These are phyloP conservation scores for Achaetomiella virescens DNA, from an alignment of 495 filamentous ascomycete genomes.

Conservation along the genomic window DNA sequence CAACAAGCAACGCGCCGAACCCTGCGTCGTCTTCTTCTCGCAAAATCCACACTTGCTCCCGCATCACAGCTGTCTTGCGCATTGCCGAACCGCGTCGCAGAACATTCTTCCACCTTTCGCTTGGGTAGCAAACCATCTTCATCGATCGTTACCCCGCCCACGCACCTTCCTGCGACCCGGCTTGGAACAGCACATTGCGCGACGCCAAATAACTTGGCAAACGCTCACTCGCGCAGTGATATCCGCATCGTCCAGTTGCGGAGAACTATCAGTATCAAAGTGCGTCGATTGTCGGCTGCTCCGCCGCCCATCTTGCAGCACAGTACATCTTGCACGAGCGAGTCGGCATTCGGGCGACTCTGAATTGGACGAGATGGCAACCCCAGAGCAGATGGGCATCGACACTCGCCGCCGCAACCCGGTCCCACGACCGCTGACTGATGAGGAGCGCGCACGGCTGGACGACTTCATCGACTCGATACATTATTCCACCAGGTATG, in stretches of 20 bases:
- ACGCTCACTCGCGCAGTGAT: background rate
- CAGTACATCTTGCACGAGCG: no score
- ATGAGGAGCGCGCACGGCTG: slow-evolving; percentile 70
- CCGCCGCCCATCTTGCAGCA: no score
- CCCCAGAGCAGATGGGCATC: slow-evolving; percentile 51
- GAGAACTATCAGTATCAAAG: no score
- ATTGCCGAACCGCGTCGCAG: background rate
- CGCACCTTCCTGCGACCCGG: background rate
- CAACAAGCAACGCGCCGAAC: slow-evolving; percentile 1
- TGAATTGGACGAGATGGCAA: slow-evolving; percentile 15
- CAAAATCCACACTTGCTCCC: background rate
- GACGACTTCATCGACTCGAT: slow-evolving; percentile 90
- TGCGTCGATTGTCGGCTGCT: no score
- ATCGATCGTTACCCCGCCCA: slow-evolving; percentile 11
- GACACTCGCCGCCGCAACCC: slow-evolving; percentile 79
- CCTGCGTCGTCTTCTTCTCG: background rate
- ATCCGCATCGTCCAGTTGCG: no score
- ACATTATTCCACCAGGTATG: slow-evolving; percentile 89
- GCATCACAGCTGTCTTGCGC: background rate
- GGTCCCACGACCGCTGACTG: slow-evolving; percentile 70
- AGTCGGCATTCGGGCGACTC: background rate
- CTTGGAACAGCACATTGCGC: background rate
- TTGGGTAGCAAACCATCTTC: background rate
- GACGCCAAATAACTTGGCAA: background rate
- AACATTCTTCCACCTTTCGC: background rate